Evolutionary conservation across 306 rosid genomes (phyloP), one percentile per base, ranked within the genome.

Genomic region (Glycyrrhiza uralensis): DNA sequence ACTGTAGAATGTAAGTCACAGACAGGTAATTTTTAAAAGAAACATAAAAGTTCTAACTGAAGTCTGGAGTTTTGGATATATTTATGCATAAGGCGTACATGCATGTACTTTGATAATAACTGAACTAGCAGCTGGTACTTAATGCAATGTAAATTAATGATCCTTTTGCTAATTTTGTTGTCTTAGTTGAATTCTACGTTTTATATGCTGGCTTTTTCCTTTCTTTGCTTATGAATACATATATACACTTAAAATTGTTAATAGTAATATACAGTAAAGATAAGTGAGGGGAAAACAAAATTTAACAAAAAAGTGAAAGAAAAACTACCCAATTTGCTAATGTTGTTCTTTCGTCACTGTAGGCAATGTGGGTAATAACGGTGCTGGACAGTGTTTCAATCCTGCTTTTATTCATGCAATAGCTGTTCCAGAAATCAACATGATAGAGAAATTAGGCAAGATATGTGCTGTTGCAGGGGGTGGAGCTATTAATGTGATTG

Each of bases 321-420:
- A 22, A 45, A 63, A 23, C 41, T 15, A 9, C 49, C 68, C 18
- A 23, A 15, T 59, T 66, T 22, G 36, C 26, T 57, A 6, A 67
- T 50, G 19, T 10, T 75, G 54, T 60, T 47, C 56, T 69, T 79
- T 75, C 62, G 41, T 36, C 19, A 33, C 65, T 79, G 80, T 90
- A 93, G 97, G 89, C 56, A 69, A 80, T 11, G 45, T 59, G 56
- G 72, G 84, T 62, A 72, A 83, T 49, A 68, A 80, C 30, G 63
- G 19, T 33, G 32, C 88, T 1, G 95, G 85, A 42, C 95, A 88
- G 71, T 89, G 86, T 81, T 81, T 81, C 52, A 94, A 94, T 84
- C 99, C 97, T 71, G 94, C 99, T 76, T 87, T 89, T 72, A 55
- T 94, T 71, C 97, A 91, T 41, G 85, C 96, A 50, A 82, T 91